Base-by-base conservation (phyloP, 2,329 filamentous ascomycete species). In the Parafenestella ontariensis region DNA sequence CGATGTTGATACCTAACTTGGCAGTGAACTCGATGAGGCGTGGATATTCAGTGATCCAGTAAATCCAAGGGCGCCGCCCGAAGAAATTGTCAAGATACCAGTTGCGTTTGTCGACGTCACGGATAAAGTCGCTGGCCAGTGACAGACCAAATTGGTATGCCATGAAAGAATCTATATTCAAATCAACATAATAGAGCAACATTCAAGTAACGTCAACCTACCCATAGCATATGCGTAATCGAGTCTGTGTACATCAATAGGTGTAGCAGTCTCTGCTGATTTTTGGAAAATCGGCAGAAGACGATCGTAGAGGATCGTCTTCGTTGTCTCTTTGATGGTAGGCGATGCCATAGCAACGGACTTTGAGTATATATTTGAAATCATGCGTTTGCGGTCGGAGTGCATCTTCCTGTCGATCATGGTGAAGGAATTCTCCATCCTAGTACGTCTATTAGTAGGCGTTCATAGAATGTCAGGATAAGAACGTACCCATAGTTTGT, bases 301-400 rank as follows among this genome's bases (percentile, higher is more conserved):
- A 15, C 39, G 18, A 5, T 24, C 20, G 13, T 41, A 24, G 13
- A 41, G 20, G 2, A 41, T 15, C 3, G 18, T 8, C 6, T 26
- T 26, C 18, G 42, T 23, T 33, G 34, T 15, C 10, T 36, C 18
- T 15, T 24, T 21, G 9, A 54, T 13, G 13, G 29, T 20, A 5
- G 44, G 42, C 21, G 20, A 49, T 9, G 18, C 26, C 17, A 57
- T 3, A n/a, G 54, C n/a, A 18, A 42, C 28, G n/a, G 29, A 46
- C 40, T 62, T 62, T 8, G 56, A 18, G 74, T 92, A 94, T 29
- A 91, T 82, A 63, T 91, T 86, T 28, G 88, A 87, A 21, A 93
- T 75, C 83, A 91, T 88, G 20, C 89, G 84, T 72, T 92, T 93
- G 43, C 89, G 81, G 11, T 79, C 77, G 0, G 87, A 87, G 71